These are phyloP conservation scores for Mycena capillaripes DNA, from an alignment of 768 basidiomycete genomes.

Conservation along the genomic window DNA sequence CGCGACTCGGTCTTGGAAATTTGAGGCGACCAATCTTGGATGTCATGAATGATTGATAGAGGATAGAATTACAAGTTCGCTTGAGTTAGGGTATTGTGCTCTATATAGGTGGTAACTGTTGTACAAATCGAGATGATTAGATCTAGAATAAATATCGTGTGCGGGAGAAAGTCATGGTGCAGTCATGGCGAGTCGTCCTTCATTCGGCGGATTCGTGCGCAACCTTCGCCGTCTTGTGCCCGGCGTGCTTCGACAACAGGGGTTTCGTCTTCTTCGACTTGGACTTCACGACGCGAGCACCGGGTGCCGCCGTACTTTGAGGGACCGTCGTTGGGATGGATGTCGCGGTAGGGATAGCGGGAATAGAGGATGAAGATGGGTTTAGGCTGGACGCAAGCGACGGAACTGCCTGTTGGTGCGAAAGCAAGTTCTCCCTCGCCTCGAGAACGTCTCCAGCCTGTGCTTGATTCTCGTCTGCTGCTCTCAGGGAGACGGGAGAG, in stretches of 20 bases:
- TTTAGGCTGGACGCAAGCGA: not conserved
- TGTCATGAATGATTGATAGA: not conserved
- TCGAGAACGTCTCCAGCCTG: not conserved
- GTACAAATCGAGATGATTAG: conserved; percentile 7
- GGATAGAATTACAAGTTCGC: not conserved
- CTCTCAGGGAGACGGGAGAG: not conserved
- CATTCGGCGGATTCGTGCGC: not conserved
- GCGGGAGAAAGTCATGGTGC: not conserved
- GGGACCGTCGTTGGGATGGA: not conserved
- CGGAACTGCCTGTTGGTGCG: conserved; percentile 27
- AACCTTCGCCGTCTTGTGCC: not conserved
- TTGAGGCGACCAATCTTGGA: too few relatives aligned
- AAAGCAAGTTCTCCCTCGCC: conserved; percentile 28
- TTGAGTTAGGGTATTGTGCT: not conserved
- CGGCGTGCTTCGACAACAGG: not conserved
- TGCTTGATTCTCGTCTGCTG: not conserved
- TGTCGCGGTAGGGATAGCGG: not conserved
- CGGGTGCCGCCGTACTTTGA: not conserved
- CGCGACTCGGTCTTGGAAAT: too few relatives aligned
- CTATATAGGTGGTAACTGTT: not conserved
- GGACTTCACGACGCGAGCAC: not conserved
- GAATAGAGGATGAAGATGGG: not conserved
- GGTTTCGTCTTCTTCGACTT: conserved; percentile 10
- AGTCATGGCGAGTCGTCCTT: not conserved
- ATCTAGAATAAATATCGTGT: not conserved